phyloP scores from a whole-genome alignment of 495 filamentous ascomycete genomes.

The Staphylotrichum longicolle region DNA sequence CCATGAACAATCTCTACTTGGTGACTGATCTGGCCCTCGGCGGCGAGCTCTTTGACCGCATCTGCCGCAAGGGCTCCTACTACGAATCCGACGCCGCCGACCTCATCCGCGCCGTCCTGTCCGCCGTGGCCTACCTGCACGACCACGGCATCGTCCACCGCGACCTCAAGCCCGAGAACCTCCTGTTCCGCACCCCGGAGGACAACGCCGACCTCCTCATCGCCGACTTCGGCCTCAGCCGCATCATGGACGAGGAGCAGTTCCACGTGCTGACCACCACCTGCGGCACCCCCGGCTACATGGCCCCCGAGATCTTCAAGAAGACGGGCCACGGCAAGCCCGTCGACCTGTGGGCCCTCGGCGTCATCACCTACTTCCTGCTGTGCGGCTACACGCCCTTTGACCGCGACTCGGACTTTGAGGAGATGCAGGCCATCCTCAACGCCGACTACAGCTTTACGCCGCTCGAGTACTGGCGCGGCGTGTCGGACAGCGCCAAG shows the following conservation, averaged over 20 bases:
- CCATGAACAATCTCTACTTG: constrained; percentile 98
- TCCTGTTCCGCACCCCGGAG: constrained; percentile 76
- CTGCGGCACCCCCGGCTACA: constrained; percentile 96
- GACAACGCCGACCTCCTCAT: constrained; percentile 89
- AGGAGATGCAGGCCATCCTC: constrained; percentile 99
- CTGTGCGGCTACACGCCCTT: constrained; percentile 98
- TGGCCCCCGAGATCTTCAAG: constrained; percentile 91
- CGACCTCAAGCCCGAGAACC: constrained; percentile 71
- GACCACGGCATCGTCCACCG: constrained; percentile 98
- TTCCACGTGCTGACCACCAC: constrained; percentile 98
- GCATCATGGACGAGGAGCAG: constrained; percentile 99
- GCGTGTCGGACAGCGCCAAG: constrained; percentile 78
- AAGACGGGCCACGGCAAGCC: constrained; percentile 83
- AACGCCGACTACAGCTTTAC: constrained; percentile 94
- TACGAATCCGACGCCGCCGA: constrained; percentile 97
- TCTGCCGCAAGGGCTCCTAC: constrained; percentile 96
- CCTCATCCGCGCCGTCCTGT: constrained; percentile 89
- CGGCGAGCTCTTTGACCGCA: constrained; percentile 96
- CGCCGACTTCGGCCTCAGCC: constrained; percentile 88
- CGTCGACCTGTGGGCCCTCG: constrained; percentile 96
- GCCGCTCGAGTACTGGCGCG: constrained; percentile 95
- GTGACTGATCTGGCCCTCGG: constrained; percentile 96
- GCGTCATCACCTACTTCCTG: constrained; percentile 96
- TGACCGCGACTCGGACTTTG: constrained; percentile 93
- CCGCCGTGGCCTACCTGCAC: constrained; percentile 96